phyloP scores from a whole-genome alignment of 1,139 yeast species.

The Debaryomyces sp. region DNA sequence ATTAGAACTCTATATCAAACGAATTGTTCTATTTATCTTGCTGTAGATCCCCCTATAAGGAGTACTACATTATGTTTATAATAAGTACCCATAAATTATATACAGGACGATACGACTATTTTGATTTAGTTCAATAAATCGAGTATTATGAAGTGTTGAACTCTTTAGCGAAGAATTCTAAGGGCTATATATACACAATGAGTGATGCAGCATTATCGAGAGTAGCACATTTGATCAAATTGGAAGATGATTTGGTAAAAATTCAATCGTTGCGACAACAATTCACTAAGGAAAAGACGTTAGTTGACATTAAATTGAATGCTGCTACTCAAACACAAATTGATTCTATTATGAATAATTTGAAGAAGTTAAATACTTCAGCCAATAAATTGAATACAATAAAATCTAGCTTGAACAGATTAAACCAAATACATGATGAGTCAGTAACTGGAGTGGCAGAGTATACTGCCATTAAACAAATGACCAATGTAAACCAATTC shows the following conservation, averaged over 20 bases:
- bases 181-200: constrained; percentile 23
- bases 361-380: constrained; percentile 39
- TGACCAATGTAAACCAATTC: constrained; percentile 71
- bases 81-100: neutral
- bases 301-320: constrained; percentile 71
- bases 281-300: constrained; percentile 66
- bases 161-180: neutral
- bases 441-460: constrained; percentile 56
- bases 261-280: constrained; percentile 58
- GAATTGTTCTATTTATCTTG: too few relatives aligned
- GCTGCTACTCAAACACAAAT: constrained; percentile 65
- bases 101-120: neutral
- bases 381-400: constrained; percentile 47
- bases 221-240: constrained; percentile 47
- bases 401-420: constrained; percentile 57
- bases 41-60: too few relatives aligned
- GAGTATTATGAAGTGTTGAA: neutral
- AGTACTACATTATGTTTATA: neutral
- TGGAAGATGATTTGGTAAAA: constrained; percentile 62
- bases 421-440: constrained; percentile 58
- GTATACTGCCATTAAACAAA: constrained; percentile 58
- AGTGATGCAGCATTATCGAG: constrained; percentile 47
- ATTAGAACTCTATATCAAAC: too few relatives aligned
- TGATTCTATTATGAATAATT: constrained; percentile 49
- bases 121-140: neutral